Evolutionary conservation across 768 basidiomycete species (phyloP), one percentile per base, ranked within the genome.

Genomic region (Lentinula edodes): DNA sequence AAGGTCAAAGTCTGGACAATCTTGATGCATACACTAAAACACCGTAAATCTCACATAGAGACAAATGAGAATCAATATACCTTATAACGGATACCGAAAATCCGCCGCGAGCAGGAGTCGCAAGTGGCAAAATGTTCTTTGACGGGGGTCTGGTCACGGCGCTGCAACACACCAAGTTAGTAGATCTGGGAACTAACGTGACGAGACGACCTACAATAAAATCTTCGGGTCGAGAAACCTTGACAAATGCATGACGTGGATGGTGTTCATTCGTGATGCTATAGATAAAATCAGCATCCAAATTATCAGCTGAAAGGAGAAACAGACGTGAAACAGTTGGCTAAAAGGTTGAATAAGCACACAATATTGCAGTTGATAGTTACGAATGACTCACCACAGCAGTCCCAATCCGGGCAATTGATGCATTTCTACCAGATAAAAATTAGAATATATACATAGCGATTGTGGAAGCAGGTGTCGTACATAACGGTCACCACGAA

Each of bases 381-480:
- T 28, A 28, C 28, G 28, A 28, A 48, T 9, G 7, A 23, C 46
- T 48, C 12, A 48, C 46, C 68, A 68, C 93, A 95, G 8, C 86
- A 81, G 66, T 95, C 92, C 65, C 86, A 95, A 68, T 95, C 91
- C n/a, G 91, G 91, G 72, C 91, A 94, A 61, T 75, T 70, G 8
- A 86, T 61, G 67, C 91, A 93, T 87, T 92, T 93, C 89, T 91
- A 48, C 43, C n/a, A 9, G 57, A 28, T 58, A 61, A 64, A 15
- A 53, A 50, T 43, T 35, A 5, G 20, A 38, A 52, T 23, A 56
- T 32, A 32, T 23, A 56, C 28, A 32, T 62, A 48, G 32, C 5
- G 46, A 36, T 60, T 36, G 54, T 55, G n/a, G 36, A 15, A 34
- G 56, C 36, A 7, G 53, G 57, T 16, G 65, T 61, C 89, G 73